Evolutionary conservation across 2,329 filamentous ascomycete species (phyloP), one percentile per base, ranked within the genome.

Genomic region (Diaporthe destruens): DNA sequence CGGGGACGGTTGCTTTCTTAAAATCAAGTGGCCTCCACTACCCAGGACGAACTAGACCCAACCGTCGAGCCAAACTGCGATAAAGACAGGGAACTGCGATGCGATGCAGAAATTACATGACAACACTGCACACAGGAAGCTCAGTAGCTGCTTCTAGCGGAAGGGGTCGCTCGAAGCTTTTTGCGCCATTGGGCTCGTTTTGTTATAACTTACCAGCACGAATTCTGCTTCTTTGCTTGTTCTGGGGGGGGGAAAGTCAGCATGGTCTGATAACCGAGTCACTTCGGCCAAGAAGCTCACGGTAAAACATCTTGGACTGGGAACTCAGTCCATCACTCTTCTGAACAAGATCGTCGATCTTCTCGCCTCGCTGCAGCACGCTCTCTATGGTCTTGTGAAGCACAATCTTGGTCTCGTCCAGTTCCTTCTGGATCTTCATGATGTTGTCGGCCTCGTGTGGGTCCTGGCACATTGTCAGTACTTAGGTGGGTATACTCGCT

Each of bases 281-380:
- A 29, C 34, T 20, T 39, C 29, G 32, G 14, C 25, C n/a, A 23
- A 49, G 8, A 29, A 84, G 29, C 87, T 78, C 83, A 92, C 92
- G 94, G 83, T 98, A 98, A 83, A 99, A 99, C 93, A 97, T 96
- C 89, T 98, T 98, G 85, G 94, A 98, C 87, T 96, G 93, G 65
- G 91, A 90, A 83, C 94, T 97, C 79, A 99, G 84, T 16, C 92
- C 94, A 78, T 98, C 94, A 79, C 94, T 97, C 90, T 98, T 98
- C 76, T 92, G 92, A 57, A 98, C 96, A 77, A 99, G 84, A 78
- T 93, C 94, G 80, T 98, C 96, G 77, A 99, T 94, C 89, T 98
- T 98, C 90, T 98, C 95, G 54, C 95, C 96, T 75, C 96, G 90
- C 86, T 98, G 92, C 79, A 98, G 83, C 68, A 88, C 91, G 79